phyloP scores from a whole-genome alignment of 768 basidiomycete species.

The Chalciporus pseudorubinellus region DNA sequence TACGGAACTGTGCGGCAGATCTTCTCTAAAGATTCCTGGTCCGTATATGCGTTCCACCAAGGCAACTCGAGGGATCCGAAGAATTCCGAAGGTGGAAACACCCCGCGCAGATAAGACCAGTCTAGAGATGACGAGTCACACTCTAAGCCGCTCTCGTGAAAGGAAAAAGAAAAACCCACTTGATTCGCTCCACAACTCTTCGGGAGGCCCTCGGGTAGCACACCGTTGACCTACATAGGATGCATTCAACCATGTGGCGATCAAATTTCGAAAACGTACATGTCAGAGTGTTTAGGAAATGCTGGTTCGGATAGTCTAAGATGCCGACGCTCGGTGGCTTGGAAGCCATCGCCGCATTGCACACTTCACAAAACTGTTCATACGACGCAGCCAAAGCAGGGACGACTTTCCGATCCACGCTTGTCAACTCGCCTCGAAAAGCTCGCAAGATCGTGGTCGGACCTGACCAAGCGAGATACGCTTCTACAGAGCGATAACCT shows the following conservation, averaged over 20 bases:
- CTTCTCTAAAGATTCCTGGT: neutral
- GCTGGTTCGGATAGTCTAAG: neutral
- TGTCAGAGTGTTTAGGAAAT: neutral
- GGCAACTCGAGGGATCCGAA: constrained; percentile 12
- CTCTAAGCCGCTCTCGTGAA: neutral
- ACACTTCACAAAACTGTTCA: constrained; percentile 9
- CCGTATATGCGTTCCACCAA: constrained; percentile 14
- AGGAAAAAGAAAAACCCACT: constrained; percentile 4
- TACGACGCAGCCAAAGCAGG: constrained; percentile 3
- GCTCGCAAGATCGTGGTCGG: constrained; percentile 7
- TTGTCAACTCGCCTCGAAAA: constrained; percentile 8
- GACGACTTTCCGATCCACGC: constrained; percentile 10
- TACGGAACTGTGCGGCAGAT: constrained; percentile 9
- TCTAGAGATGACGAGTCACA: constrained; percentile 6
- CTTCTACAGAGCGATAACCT: constrained; percentile 4
- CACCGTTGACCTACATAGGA: constrained; percentile 3
- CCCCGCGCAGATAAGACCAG: constrained; percentile 17
- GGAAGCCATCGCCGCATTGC: neutral
- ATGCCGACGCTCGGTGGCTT: neutral
- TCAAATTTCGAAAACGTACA: constrained; percentile 5
- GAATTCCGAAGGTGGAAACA: constrained; percentile 11
- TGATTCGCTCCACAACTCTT: constrained; percentile 8
- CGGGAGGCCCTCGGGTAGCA: neutral
- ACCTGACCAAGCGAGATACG: constrained; percentile 16
- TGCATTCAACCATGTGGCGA: neutral